phyloP scores from a whole-genome alignment of 805 yeast species.

The Pachysolen tannophilus region DNA sequence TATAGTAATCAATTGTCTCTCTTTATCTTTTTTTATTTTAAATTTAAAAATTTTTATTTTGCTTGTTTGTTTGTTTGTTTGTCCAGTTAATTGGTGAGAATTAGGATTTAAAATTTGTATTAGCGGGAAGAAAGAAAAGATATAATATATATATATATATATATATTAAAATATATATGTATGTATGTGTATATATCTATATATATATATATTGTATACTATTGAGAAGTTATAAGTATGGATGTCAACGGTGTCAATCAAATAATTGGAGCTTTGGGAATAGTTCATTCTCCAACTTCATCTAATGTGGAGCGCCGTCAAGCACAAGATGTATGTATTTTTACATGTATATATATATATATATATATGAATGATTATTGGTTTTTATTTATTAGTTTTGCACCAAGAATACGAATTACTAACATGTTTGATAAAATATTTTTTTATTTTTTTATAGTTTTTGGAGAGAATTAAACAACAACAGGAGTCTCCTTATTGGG shows the following conservation, averaged over 20 bases:
- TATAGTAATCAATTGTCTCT: too few species aligned
- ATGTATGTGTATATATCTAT: too few species aligned
- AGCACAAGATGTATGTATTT: slow-evolving; percentile 33
- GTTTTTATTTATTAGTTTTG: not conserved
- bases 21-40: too few species aligned
- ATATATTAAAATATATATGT: too few species aligned
- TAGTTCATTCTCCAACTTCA: slow-evolving; percentile 61
- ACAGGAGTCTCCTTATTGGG: slow-evolving; percentile 87
- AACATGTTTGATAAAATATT: slow-evolving; percentile 2
- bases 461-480: slow-evolving; percentile 69
- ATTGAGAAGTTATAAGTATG: too few species aligned
- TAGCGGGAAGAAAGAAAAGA: too few species aligned
- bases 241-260: slow-evolving; percentile 63
- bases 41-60: too few species aligned
- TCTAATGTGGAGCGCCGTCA: slow-evolving; percentile 46
- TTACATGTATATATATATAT: slow-evolving; percentile 21
- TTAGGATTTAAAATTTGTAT: too few species aligned
- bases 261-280: slow-evolving; percentile 69
- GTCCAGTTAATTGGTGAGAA: too few species aligned
- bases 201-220: too few species aligned
- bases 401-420: not conserved
- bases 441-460: slow-evolving; percentile 28
- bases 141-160: too few species aligned
- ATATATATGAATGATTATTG: not conserved
- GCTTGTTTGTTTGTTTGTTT: too few species aligned